Conservation (phyloP, 1,284 basidiomycete species). For the Cryptococcus jaspeensis region DNA sequence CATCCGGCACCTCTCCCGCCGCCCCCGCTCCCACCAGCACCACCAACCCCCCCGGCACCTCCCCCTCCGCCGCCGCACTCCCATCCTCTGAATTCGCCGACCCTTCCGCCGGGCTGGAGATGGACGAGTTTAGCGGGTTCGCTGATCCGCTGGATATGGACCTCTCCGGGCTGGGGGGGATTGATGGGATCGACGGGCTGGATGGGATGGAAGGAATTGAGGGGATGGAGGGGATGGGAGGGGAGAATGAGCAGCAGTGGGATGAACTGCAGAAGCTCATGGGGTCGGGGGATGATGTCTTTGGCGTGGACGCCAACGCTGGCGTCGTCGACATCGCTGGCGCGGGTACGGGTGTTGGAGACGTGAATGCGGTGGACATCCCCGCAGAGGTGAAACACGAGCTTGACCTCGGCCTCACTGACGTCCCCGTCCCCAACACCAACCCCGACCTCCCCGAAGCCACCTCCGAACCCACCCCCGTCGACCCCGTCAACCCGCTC, state of each 20-base stretch:
- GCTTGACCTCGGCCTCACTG: no score
- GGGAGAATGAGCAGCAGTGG: conserved; percentile 29
- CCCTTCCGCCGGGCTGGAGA: conserved; percentile 20
- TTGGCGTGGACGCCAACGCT: neutral
- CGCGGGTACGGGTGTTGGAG: neutral
- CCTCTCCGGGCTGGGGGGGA: conserved; percentile 32
- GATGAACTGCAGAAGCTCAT: conserved; percentile 33
- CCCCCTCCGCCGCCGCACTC: no score
- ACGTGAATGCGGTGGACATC: no score
- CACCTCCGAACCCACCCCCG: no score
- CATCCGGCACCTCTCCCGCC: conserved; percentile 3
- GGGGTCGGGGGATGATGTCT: conserved; percentile 10
- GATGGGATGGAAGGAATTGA: no score
- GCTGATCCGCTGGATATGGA: conserved; percentile 37
- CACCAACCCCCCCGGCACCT: conserved; percentile 4
- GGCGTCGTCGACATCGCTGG: neutral
- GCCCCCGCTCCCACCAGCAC: conserved; percentile 9
- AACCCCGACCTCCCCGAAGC: no score
- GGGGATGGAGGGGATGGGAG: conserved; percentile 5
- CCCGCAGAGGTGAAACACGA: no score
- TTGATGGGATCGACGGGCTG: conserved; percentile 11
- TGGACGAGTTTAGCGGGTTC: conserved; percentile 37
- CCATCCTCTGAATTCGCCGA: conserved; percentile 9
- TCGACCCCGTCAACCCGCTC: no score
- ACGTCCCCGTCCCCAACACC: no score